A percentile compares a stretch with the other conserved stretches of the same genome.
Conservation (phyloP, 2,329 filamentous ascomycete species). For the Lecanicillium sp. region DNA sequence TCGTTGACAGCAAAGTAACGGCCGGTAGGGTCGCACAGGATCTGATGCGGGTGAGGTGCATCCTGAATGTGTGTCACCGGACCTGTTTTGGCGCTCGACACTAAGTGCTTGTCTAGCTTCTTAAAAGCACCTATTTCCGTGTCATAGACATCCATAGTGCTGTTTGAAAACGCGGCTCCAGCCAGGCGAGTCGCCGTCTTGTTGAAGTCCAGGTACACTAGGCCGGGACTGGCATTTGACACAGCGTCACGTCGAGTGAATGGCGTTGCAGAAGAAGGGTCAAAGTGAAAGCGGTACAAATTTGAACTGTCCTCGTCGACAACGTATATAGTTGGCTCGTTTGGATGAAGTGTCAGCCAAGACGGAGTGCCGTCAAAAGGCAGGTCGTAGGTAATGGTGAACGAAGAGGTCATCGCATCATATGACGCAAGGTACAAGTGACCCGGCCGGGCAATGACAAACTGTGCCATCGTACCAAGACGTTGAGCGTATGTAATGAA, state of each 20-base stretch:
- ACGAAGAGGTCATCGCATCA: slow-evolving; percentile 24
- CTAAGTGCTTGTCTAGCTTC: slow-evolving; percentile 28
- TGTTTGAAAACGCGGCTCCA: slow-evolving; percentile 33
- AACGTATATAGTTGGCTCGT: slow-evolving; percentile 31
- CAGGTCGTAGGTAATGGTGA: slow-evolving; percentile 27
- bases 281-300: slow-evolving; percentile 31
- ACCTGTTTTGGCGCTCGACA: slow-evolving; percentile 24
- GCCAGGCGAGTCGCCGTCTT: slow-evolving; percentile 35
- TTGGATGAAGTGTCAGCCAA: slow-evolving; percentile 36
- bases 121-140: slow-evolving; percentile 26
- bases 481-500: neutral
- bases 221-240: slow-evolving; percentile 29
- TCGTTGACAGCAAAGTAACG: slow-evolving; percentile 41
- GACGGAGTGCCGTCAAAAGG: slow-evolving; percentile 30
- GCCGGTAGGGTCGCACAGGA: slow-evolving; percentile 39
- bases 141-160: slow-evolving; percentile 39
- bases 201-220: slow-evolving; percentile 41
- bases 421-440: slow-evolving; percentile 34
- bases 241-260: slow-evolving; percentile 19
- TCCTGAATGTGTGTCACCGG: slow-evolving; percentile 25
- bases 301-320: slow-evolving; percentile 37
- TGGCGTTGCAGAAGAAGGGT: slow-evolving; percentile 20
- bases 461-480: slow-evolving; percentile 12
- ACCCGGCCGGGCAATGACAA: slow-evolving; percentile 33
- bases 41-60: slow-evolving; percentile 37